phyloP scores from a whole-genome alignment of 306 rosid genomes.

The Crataegus laevigata region DNA sequence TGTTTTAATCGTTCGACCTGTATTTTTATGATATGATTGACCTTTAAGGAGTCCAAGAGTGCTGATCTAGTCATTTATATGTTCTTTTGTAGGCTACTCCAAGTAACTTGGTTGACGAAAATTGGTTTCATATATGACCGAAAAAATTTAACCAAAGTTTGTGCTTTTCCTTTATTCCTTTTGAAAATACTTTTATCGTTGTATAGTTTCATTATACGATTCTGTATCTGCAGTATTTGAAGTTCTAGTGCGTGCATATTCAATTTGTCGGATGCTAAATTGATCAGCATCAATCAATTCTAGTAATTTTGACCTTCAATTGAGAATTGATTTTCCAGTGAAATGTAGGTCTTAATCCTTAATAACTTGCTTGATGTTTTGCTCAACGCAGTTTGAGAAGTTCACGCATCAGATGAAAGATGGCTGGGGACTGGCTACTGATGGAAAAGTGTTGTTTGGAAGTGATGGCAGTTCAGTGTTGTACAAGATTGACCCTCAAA shows the following conservation, averaged over 20 bases:
- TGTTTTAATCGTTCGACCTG: neutral
- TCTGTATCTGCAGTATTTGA: neutral
- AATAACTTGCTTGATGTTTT: conserved; percentile 11
- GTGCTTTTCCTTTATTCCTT: conserved; percentile 46
- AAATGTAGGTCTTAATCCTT: conserved; percentile 2
- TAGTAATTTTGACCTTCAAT: neutral
- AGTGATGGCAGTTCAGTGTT: conserved; percentile 81
- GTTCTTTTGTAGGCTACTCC: conserved; percentile 70
- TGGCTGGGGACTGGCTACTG: conserved; percentile 98
- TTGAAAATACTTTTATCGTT: conserved; percentile 13
- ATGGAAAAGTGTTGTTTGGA: conserved; percentile 78
- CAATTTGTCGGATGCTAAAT: neutral
- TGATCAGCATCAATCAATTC: neutral
- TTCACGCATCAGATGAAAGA: conserved; percentile 77
- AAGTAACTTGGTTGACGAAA: conserved; percentile 69
- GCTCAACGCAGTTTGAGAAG: conserved; percentile 38
- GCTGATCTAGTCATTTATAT: conserved; percentile 30
- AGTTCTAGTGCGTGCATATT: neutral
- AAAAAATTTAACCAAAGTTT: conserved; percentile 59
- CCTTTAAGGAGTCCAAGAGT: neutral
- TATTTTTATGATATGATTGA: neutral
- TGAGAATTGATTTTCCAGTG: neutral
- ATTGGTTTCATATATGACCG: conserved; percentile 71
- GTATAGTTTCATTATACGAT: neutral
- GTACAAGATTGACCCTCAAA: conserved; percentile 61